Percentiles rank a stretch among this genome's conserved stretches.
Evolutionary conservation across 257 asterid genomes (phyloP).

Genomic region (Leonotis leonurus): DNA sequence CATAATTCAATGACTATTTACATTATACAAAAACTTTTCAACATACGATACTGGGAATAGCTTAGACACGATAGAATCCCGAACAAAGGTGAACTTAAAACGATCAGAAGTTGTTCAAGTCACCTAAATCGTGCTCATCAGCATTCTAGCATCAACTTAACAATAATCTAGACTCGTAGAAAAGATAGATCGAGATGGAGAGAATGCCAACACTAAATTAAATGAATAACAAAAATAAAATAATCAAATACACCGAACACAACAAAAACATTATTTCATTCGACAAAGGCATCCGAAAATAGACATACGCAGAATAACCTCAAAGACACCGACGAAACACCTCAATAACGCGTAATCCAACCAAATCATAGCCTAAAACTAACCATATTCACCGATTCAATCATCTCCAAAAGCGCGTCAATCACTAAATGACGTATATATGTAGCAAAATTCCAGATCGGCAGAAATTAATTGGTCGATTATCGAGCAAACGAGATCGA

Average conservation of each 20-base stretch:
- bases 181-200: constrained; percentile 19
- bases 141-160: not conserved
- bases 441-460: constrained; percentile 11
- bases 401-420: not conserved
- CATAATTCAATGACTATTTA: not conserved
- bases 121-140: constrained; percentile 2
- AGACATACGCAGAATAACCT: not conserved
- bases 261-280: not conserved
- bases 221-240: no score
- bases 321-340: not conserved
- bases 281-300: constrained; percentile 14
- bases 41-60: not conserved
- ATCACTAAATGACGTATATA: not conserved
- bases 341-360: constrained; percentile 12
- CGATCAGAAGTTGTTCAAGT: not conserved
- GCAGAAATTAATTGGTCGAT: constrained; percentile 4
- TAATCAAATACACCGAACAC: not conserved
- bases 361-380: not conserved
- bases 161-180: not conserved
- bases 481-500: constrained; percentile 3
- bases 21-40: constrained; percentile 1
- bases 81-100: not conserved
- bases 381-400: constrained; percentile 6
- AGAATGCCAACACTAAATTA: not conserved
- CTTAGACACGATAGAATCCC: not conserved